Conservation (phyloP, 768 basidiomycete genomes). For the Tricholoma sp. region DNA sequence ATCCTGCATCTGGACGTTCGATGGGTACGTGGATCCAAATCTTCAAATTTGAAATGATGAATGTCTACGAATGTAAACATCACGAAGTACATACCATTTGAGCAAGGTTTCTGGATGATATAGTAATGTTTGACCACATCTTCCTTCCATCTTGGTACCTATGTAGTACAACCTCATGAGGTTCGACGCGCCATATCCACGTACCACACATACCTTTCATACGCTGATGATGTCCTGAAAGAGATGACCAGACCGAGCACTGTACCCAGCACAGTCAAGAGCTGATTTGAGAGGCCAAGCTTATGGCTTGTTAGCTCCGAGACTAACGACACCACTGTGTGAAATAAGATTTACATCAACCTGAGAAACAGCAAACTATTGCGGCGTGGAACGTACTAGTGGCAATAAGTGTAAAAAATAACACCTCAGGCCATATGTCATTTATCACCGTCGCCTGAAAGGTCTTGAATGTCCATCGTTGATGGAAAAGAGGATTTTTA, state of each 20-base stretch:
- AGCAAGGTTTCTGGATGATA: constrained; percentile 53
- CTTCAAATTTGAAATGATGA: constrained; percentile 17
- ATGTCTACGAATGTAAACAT: neutral
- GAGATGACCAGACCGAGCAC: constrained; percentile 69
- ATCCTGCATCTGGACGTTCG: constrained; percentile 31
- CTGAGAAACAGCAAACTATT: neutral
- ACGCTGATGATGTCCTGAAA: constrained; percentile 69
- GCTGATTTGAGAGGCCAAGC: constrained; percentile 46
- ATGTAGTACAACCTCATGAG: neutral
- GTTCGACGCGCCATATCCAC: neutral
- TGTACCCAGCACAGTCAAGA: constrained; percentile 69
- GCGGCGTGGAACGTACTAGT: constrained; percentile 36
- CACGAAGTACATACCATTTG: constrained; percentile 39
- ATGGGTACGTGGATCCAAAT: constrained; percentile 54
- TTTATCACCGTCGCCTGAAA: constrained; percentile 58
- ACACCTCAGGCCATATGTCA: constrained; percentile 60
- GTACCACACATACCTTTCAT: constrained; percentile 44
- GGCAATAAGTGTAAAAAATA: constrained; percentile 58
- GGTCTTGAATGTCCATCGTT: constrained; percentile 43
- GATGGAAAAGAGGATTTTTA: constrained; percentile 41
- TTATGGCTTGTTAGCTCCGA: constrained; percentile 41
- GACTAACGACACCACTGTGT: constrained; percentile 53
- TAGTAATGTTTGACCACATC: constrained; percentile 60
- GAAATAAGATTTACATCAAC: neutral
- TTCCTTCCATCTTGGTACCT: constrained; percentile 69